A percentile compares a stretch with the other conserved stretches of the same genome.
Conservation (phyloP, 257 asterid genomes). For the Capsicum pubescens region DNA sequence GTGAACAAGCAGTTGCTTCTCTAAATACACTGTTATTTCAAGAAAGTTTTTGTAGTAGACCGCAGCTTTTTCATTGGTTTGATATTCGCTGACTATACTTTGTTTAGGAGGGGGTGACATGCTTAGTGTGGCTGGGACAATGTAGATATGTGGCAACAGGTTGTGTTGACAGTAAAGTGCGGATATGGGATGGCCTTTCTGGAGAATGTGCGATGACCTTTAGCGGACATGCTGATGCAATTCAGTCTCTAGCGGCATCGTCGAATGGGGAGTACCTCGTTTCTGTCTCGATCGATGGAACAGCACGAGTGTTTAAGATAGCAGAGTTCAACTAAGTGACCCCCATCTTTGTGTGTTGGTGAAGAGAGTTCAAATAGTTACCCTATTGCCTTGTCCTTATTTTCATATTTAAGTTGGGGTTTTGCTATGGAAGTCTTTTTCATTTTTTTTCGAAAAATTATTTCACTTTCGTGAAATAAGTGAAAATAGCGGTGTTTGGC, state of each 20-base stretch:
- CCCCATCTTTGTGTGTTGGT: neutral
- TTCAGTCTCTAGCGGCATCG: slow-evolving; percentile 69
- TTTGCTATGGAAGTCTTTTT: too few relatives aligned
- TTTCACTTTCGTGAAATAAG: too few relatives aligned
- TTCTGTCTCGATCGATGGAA: slow-evolving; percentile 73
- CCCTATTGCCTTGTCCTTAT: neutral
- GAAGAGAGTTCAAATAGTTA: neutral
- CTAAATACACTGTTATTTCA: neutral
- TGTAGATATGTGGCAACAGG: slow-evolving; percentile 73
- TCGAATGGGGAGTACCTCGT: slow-evolving; percentile 62
- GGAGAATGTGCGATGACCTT: slow-evolving; percentile 66
- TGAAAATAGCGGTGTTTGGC: too few relatives aligned
- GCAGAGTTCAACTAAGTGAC: slow-evolving; percentile 56
- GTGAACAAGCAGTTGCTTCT: slow-evolving; percentile 6
- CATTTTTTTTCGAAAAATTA: too few relatives aligned
- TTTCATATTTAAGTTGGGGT: neutral
- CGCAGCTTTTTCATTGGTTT: neutral
- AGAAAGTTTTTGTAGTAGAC: neutral
- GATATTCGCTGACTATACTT: neutral
- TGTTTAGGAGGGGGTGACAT: slow-evolving; percentile 68
- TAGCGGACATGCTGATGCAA: slow-evolving; percentile 65
- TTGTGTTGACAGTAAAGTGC: slow-evolving; percentile 71
- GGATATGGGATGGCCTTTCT: slow-evolving; percentile 84
- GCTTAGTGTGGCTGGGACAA: slow-evolving; percentile 72
- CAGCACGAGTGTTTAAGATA: slow-evolving; percentile 82